Evolutionary conservation across 805 yeast species (phyloP), one percentile per base, ranked within the genome.

Genomic region (Ogataea parapolymorpha): DNA sequence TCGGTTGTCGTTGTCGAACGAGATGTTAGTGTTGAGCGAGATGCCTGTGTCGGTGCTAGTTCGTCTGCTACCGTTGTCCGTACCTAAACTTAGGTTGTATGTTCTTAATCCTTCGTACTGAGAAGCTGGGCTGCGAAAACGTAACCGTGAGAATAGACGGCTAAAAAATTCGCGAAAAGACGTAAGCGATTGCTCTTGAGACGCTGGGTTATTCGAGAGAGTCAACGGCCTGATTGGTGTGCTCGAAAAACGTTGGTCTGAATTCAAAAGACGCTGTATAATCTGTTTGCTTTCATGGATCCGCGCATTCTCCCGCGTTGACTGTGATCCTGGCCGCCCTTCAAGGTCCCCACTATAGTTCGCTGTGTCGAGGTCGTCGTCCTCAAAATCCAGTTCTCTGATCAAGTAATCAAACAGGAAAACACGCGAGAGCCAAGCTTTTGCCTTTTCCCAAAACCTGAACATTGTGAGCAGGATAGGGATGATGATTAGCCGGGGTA

Each of bases 401-500:
- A 59, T 50, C 11, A 61, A 44, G 32, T 60, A 59, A 28, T 62
- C 67, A 30, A 64, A 50, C 6, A 60, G 42, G 26, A 63, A 55
- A n/a, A 52, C 45, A 11, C 57, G 56, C 11, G 48, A 50, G 6
- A 62, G 39, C 54, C 56, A 58, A 10, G 31, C 44, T 38, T 77
- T 80, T 14, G 84, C 48, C 45, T 68, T 73, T 44, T 82, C 90
- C 60, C 82, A 84, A n/a, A 84, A 65, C 49, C 81, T 75, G 58
- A 86, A 82, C 14, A 69, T 49, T 1, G 90, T 76, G 31, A 87
- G 59, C 1, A 76, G 49, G 6, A 86, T 73, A 1, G 95, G 95
- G n/a, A 87, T 62, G 12, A 87, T 49, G 9, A 86, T 70, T 15
- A 87, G 67, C 49, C 95, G 69, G 1, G 95, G 95, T n/a, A 85